Conservation (phyloP, 2,329 filamentous ascomycete species). For the Corynespora cassiicola region DNA sequence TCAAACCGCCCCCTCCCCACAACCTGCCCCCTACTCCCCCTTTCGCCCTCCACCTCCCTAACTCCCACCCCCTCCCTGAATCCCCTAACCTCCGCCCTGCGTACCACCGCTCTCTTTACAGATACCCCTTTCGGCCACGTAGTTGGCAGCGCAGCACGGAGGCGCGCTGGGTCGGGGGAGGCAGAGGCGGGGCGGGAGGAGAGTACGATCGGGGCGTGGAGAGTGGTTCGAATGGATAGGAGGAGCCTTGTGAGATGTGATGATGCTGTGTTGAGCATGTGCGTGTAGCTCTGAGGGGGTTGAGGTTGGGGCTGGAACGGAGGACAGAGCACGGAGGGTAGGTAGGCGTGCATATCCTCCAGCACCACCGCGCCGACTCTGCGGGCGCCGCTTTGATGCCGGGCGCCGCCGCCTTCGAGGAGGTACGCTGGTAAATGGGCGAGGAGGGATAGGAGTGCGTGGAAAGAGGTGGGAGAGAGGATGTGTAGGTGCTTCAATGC, state of each 20-base stretch:
- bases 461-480: constrained; percentile 61
- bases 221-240: constrained; percentile 7
- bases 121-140: constrained; percentile 33
- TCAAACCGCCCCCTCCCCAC: constrained; percentile 46
- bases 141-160: constrained; percentile 28
- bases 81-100: constrained; percentile 38
- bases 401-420: constrained; percentile 42
- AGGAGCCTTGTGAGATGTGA: constrained; percentile 19
- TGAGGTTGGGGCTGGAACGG: too few relatives aligned
- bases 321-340: too few relatives aligned
- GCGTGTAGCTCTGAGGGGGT: too few relatives aligned
- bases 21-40: constrained; percentile 40
- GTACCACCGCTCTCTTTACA: constrained; percentile 41
- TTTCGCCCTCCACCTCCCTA: constrained; percentile 46
- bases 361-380: constrained; percentile 59
- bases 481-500: constrained; percentile 64
- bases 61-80: constrained; percentile 47
- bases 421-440: constrained; percentile 57
- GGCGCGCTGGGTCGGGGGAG: constrained; percentile 9
- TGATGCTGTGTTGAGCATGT: constrained; percentile 21
- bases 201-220: constrained; percentile 20
- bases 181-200: constrained; percentile 17
- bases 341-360: constrained; percentile 60
- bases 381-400: constrained; percentile 56
- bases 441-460: constrained; percentile 58